Evolutionary conservation across 768 basidiomycete genomes (phyloP).

Genomic region (Cystofilobasidium bisporidii): DNA sequence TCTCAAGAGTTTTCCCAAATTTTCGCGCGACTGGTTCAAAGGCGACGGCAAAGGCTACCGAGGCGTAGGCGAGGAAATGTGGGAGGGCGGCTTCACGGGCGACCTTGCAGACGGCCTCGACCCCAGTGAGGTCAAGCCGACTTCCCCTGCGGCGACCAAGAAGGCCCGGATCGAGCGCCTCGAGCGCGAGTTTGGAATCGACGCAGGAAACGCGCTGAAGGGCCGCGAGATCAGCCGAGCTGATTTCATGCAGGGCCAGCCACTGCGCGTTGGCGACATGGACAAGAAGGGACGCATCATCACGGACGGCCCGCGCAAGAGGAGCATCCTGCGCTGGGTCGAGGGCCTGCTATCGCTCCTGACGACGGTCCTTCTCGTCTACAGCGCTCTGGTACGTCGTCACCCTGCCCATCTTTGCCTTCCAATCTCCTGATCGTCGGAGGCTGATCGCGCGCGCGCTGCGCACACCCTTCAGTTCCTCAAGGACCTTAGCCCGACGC

Average conservation of each 20-base stretch:
- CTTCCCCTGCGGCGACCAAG: not conserved
- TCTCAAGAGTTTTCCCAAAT: not conserved
- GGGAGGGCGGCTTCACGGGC: not conserved
- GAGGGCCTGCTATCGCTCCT: conserved; percentile 1
- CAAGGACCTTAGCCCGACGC: not conserved
- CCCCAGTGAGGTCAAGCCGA: not conserved
- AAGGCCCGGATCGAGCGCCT: not conserved
- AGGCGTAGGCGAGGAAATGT: not conserved
- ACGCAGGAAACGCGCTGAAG: not conserved
- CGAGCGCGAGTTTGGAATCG: not conserved
- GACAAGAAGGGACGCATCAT: not conserved
- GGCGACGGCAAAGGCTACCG: not conserved
- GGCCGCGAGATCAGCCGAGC: not conserved
- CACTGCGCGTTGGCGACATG: not conserved
- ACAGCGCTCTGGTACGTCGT: not conserved
- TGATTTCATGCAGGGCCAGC: not conserved
- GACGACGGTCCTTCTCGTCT: not conserved
- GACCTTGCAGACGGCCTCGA: not conserved
- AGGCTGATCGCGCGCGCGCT: no score
- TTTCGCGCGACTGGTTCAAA: not conserved
- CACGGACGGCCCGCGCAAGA: not conserved
- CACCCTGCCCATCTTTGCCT: not conserved
- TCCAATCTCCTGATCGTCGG: no score
- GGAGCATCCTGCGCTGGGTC: not conserved
- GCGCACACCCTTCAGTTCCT: not conserved